Conservation (phyloP, 2,329 filamentous ascomycete species). For the Fusarium bactridioides region DNA sequence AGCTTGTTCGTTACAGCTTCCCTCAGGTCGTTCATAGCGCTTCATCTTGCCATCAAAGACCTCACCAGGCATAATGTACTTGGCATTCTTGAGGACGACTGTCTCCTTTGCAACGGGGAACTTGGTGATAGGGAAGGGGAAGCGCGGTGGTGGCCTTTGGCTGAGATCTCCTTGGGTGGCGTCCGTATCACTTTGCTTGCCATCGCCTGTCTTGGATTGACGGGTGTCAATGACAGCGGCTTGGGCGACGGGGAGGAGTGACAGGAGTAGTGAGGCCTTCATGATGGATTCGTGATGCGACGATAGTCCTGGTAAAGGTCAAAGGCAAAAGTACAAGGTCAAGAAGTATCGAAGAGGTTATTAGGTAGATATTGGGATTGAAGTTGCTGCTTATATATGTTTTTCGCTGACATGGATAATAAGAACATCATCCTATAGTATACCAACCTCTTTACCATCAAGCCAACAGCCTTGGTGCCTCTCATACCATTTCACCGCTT, state of each 20-base stretch:
- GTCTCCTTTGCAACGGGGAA: conserved; percentile 43
- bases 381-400: neutral
- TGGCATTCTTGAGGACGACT: conserved; percentile 38
- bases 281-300: neutral
- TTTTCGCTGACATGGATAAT: too few relatives aligned
- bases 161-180: conserved; percentile 40
- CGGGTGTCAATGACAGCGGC: conserved; percentile 21
- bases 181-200: conserved; percentile 31
- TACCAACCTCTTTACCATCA: neutral
- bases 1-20: conserved; percentile 53
- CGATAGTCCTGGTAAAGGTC: accelerated
- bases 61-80: conserved; percentile 45
- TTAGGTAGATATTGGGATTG: accelerated
- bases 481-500: neutral
- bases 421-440: too few relatives aligned
- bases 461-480: accelerated
- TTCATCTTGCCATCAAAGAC: conserved; percentile 49
- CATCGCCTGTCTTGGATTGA: conserved; percentile 38
- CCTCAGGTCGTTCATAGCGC: conserved; percentile 50
- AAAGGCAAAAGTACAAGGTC: neutral
- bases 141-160: conserved; percentile 41
- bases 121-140: conserved; percentile 43
- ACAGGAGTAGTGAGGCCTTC: conserved; percentile 36
- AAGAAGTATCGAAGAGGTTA: too few relatives aligned
- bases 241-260: conserved; percentile 32